Percentiles rank a stretch among this genome's conserved stretches.
phyloP scores from a whole-genome alignment of 2,329 filamentous ascomycete species.

The Penicillium capsulatum region DNA sequence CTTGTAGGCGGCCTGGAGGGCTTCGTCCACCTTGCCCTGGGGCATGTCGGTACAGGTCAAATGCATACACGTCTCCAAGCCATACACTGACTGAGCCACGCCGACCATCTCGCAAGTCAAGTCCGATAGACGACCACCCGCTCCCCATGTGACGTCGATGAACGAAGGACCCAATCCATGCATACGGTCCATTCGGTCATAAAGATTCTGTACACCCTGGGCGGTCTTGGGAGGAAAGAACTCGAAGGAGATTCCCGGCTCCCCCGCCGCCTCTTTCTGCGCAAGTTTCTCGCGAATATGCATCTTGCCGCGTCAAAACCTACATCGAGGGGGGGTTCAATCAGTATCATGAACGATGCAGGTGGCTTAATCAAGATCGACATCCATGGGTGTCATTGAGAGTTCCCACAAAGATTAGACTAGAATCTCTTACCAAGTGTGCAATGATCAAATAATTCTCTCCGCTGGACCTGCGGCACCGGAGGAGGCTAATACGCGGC shows the following conservation, averaged over 20 bases:
- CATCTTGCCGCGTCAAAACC: constrained; percentile 57
- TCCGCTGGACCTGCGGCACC: constrained; percentile 11
- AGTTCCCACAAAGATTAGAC: too few species aligned
- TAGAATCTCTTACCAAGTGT: constrained; percentile 4
- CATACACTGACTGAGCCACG: constrained; percentile 90
- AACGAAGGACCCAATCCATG: constrained; percentile 89
- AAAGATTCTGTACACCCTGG: constrained; percentile 92
- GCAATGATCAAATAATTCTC: constrained; percentile 6
- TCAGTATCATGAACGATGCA: too few species aligned
- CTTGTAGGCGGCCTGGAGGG: constrained; percentile 82
- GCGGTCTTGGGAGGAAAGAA: constrained; percentile 96
- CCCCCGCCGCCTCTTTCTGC: constrained; percentile 71
- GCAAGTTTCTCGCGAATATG: constrained; percentile 91
- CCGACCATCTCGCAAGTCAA: constrained; percentile 97
- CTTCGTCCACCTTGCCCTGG: constrained; percentile 81
- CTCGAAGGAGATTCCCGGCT: constrained; percentile 95
- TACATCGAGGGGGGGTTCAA: background rate
- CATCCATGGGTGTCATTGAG: too few species aligned
- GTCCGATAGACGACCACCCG: constrained; percentile 83
- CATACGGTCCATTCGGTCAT: constrained; percentile 99
- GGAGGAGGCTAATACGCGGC: constrained; percentile 9
- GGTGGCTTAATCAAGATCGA: background rate
- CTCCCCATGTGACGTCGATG: constrained; percentile 98
- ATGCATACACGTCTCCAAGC: constrained; percentile 98
- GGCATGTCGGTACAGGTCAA: constrained; percentile 99